These are phyloP conservation scores for Boletus reticuloceps DNA, from an alignment of 768 basidiomycete genomes.

Conservation along the genomic window DNA sequence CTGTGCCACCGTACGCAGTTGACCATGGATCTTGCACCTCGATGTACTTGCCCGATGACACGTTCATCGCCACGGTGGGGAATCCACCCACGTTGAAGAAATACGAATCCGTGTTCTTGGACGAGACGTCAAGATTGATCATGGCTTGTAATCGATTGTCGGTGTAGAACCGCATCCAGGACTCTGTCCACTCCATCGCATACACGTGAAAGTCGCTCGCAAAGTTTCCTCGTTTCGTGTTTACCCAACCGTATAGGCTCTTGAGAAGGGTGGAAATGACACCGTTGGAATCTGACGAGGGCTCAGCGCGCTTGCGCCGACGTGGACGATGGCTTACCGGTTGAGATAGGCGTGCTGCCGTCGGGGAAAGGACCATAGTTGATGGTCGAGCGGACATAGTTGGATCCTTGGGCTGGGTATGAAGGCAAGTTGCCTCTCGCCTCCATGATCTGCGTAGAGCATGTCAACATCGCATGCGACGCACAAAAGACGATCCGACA, in stretches of 20 bases:
- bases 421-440: slow-evolving; percentile 48
- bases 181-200: slow-evolving; percentile 57
- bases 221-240: slow-evolving; percentile 42
- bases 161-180: slow-evolving; percentile 53
- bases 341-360: slow-evolving; percentile 32
- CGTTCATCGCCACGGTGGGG: slow-evolving; percentile 47
- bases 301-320: background rate
- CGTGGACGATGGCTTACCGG: slow-evolving; percentile 10
- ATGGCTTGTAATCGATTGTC: slow-evolving; percentile 51
- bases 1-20: slow-evolving; percentile 37
- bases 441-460: slow-evolving; percentile 46
- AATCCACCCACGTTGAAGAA: slow-evolving; percentile 55
- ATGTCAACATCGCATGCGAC: background rate
- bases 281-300: slow-evolving; percentile 5
- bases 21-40: slow-evolving; percentile 50
- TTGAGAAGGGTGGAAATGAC: slow-evolving; percentile 28
- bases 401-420: slow-evolving; percentile 42
- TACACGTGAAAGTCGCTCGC: slow-evolving; percentile 52
- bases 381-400: slow-evolving; percentile 54
- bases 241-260: slow-evolving; percentile 37
- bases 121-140: slow-evolving; percentile 48
- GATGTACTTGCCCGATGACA: slow-evolving; percentile 35
- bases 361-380: slow-evolving; percentile 61
- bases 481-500: slow-evolving; percentile 17
- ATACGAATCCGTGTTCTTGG: slow-evolving; percentile 40